These are phyloP conservation scores for Funneliformis caledonium DNA, from an alignment of 371 early-diverging fungal species.

Conservation along the genomic window DNA sequence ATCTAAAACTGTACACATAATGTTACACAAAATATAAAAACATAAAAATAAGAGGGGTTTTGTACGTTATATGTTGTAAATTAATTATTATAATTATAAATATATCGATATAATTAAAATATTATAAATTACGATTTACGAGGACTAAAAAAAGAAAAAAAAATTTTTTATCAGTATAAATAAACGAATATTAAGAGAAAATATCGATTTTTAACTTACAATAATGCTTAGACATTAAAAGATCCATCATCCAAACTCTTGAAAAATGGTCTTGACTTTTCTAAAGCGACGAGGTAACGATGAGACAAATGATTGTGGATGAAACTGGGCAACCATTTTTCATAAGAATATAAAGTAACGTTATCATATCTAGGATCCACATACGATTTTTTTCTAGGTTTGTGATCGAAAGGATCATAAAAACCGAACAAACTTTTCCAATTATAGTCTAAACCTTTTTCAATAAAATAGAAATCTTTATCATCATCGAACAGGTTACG, in stretches of 20 bases:
- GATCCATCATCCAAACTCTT: not conserved
- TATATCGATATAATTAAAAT: too few relatives aligned
- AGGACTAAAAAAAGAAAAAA: too few relatives aligned
- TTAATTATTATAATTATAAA: too few relatives aligned
- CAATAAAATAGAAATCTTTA: not conserved
- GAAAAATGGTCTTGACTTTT: constrained; percentile 12
- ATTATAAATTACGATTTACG: too few relatives aligned
- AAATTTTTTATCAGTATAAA: too few relatives aligned
- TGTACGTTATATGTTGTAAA: too few relatives aligned
- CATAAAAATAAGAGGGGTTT: too few relatives aligned
- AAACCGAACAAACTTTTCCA: not conserved
- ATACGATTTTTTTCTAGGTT: not conserved
- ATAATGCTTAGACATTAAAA: too few relatives aligned
- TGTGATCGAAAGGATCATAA: not conserved
- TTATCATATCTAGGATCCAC: not conserved
- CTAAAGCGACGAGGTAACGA: constrained; percentile 3
- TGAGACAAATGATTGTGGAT: not conserved
- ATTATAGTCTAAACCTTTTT: not conserved
- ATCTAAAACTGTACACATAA: too few relatives aligned
- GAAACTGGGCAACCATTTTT: not conserved
- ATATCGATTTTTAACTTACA: too few relatives aligned
- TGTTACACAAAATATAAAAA: too few relatives aligned
- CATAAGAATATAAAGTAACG: not conserved
- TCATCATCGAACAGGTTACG: constrained; percentile 36
- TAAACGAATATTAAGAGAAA: too few relatives aligned